Conservation (phyloP, 179 eudicot species). For the Beta lomatogona region DNA sequence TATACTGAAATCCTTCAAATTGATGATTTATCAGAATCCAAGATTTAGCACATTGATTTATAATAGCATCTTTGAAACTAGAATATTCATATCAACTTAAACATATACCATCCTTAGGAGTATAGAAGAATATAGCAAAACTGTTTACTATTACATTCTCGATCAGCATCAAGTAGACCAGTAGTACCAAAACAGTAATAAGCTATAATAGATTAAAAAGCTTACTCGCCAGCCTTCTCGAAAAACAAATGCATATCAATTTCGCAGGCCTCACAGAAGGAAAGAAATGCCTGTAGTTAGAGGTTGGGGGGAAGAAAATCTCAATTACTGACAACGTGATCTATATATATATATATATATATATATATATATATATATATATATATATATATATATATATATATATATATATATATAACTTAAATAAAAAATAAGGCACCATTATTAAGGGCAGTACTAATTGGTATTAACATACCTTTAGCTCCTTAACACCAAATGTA, state of each 20-base stretch:
- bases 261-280: slow-evolving; percentile 94
- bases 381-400: too few species aligned
- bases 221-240: slow-evolving; percentile 99
- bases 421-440: background rate
- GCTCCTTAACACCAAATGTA: slow-evolving; percentile 87
- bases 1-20: slow-evolving; percentile 9
- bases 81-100: background rate
- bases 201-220: slow-evolving; percentile 18
- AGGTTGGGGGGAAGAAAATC: background rate
- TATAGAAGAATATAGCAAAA: background rate
- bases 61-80: background rate
- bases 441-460: background rate
- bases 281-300: slow-evolving; percentile 81
- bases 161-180: slow-evolving; percentile 2
- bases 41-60: background rate
- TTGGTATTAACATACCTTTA: slow-evolving; percentile 55
- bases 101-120: slow-evolving; percentile 2
- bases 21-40: background rate
- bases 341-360: too few species aligned
- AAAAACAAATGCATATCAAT: slow-evolving; percentile 79
- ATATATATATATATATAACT: too few species aligned
- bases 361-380: too few species aligned
- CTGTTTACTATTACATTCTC: background rate
- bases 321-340: background rate
- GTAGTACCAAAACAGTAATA: background rate